phyloP scores from a whole-genome alignment of 495 filamentous ascomycete species.

The Xylaria castorea region DNA sequence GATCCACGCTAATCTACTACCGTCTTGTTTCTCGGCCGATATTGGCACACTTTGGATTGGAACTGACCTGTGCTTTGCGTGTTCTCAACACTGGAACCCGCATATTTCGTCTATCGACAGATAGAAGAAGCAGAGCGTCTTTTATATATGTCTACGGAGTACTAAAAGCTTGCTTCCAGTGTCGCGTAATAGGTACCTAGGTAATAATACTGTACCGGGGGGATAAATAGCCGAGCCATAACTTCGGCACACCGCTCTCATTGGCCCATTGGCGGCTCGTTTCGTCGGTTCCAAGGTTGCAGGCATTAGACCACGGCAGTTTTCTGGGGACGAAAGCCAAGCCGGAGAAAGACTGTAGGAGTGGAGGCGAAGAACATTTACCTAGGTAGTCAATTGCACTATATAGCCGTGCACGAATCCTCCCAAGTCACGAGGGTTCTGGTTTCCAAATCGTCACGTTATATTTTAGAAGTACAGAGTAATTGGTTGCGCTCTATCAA shows the following conservation, averaged over 20 bases:
- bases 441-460: background rate
- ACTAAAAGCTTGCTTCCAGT: conserved; percentile 2
- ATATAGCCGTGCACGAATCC: background rate
- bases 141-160: background rate
- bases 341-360: conserved; percentile 18
- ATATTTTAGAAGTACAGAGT: background rate
- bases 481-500: background rate
- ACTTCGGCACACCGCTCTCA: background rate
- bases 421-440: background rate
- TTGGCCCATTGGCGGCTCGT: conserved; percentile 7
- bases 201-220: background rate
- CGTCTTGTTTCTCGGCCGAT: background rate
- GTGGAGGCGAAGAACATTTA: background rate
- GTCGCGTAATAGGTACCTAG: conserved; percentile 1
- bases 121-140: background rate
- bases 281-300: conserved; percentile 18
- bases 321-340: conserved; percentile 18
- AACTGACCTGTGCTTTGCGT: background rate
- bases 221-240: conserved; percentile 24
- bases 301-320: conserved; percentile 38
- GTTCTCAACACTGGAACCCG: background rate
- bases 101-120: background rate
- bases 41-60: background rate
- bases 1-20: background rate
- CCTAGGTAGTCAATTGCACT: background rate